phyloP scores from a whole-genome alignment of 2,329 filamentous ascomycete species.

The Fusarium keratoplasticum region DNA sequence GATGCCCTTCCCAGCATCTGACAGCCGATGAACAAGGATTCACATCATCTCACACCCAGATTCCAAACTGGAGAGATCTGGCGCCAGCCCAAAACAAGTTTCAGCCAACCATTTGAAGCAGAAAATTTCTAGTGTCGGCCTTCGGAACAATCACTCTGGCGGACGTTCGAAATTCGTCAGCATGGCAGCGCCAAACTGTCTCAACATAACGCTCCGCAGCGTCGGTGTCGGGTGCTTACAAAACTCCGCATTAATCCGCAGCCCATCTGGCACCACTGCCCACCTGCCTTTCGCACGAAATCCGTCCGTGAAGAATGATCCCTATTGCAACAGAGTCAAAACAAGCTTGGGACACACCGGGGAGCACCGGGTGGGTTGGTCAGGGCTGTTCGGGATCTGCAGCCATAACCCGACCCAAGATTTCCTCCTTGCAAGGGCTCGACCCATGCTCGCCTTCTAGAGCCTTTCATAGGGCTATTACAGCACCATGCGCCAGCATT shows the following conservation, averaged over 20 bases:
- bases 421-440: neutral
- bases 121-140: neutral
- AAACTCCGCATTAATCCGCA: constrained; percentile 24
- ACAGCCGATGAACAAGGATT: neutral
- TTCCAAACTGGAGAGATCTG: neutral
- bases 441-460: neutral
- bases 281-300: neutral
- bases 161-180: constrained; percentile 14
- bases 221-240: constrained; percentile 11
- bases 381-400: constrained; percentile 11
- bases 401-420: neutral
- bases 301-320: neutral
- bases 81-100: neutral
- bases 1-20: neutral
- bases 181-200: neutral
- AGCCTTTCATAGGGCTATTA: constrained; percentile 7
- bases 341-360: neutral
- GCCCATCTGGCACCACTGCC: neutral
- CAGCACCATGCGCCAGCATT: neutral
- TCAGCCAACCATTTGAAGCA: neutral
- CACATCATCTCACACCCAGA: neutral
- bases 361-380: neutral
- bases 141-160: constrained; percentile 1
- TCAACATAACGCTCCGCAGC: neutral
- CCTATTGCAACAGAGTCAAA: neutral